Base-by-base conservation (phyloP, 306 rosid species). In the Ormosia emarginata region DNA sequence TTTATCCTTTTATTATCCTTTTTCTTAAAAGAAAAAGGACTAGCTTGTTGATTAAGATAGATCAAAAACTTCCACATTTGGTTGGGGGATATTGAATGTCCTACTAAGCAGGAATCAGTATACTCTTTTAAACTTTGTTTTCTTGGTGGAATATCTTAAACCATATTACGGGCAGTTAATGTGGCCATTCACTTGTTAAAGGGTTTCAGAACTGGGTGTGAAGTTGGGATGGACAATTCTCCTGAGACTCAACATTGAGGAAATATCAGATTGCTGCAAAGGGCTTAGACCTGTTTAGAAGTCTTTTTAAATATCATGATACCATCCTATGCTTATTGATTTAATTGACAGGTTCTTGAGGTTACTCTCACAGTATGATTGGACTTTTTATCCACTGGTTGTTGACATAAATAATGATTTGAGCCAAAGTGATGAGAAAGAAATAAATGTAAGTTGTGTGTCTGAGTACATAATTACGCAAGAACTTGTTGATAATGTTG, bases 321-420 rank as follows among this genome's bases (percentile, higher is more conserved):
- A 13, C 30, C 32, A 55, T 76, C 70, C 39, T 61, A 32, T 71
- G 63, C 39, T 57, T 33, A 41, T 70, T 67, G 12, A 58, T 62
- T 85, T 79, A 7, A 15, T 82, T 65, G 67, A 77, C 89, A 95
- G 99, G 91, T 95, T 95, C 87, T 82, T 95, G 78, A 85, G 91
- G 76, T 79, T 92, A 82, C 86, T 93, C 75, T 87, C 96, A 47
- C 85, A 91, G 74, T 95, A 90, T 83, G 95, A 93, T 75, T 95
- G 98, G 99, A 85, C 92, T 67, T 95, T 90, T 86, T 88, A 93
- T 74, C 86, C 97, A 4, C 65, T 95, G 74, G 72, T 93, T 79
- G 94, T 95, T 71, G 98, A 95, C 94, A 92, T 91, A 81, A 93
- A 91, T 71, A 82, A 86, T 82, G 94, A 90, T 79, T 82, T 88